These are phyloP conservation scores for Candida dajiaensis DNA, from an alignment of 805 yeast genomes.

Conservation along the genomic window DNA sequence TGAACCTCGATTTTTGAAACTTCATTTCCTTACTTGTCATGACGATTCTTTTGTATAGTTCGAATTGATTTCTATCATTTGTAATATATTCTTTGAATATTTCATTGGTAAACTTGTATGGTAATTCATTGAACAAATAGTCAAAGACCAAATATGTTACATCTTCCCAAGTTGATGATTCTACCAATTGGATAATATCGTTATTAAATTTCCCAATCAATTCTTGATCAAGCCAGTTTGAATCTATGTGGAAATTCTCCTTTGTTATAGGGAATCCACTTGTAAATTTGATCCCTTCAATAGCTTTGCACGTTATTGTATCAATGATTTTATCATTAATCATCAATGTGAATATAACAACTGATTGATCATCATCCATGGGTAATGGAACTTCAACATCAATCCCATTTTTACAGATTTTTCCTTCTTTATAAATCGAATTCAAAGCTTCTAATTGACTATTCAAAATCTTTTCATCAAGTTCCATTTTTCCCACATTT, in stretches of 20 bases:
- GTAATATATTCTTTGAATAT: constrained; percentile 11
- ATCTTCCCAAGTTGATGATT: constrained; percentile 8
- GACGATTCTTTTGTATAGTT: constrained; percentile 21
- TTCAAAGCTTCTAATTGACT: constrained; percentile 37
- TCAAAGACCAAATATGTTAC: constrained; percentile 36
- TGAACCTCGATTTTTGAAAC: constrained; percentile 33
- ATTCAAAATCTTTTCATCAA: constrained; percentile 4
- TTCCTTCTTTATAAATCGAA: constrained; percentile 28
- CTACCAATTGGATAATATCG: neutral
- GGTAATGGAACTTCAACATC: neutral
- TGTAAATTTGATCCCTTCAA: neutral
- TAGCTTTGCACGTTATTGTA: neutral
- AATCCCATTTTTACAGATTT: neutral
- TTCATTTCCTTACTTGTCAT: constrained; percentile 17
- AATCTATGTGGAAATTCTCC: constrained; percentile 21
- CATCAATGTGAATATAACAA: neutral
- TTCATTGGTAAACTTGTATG: neutral
- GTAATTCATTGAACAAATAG: constrained; percentile 25
- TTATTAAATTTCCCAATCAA: constrained; percentile 12
- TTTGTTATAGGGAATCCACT: constrained; percentile 30
- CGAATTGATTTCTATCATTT: constrained; percentile 2
- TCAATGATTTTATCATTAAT: neutral
- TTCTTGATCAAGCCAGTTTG: constrained; percentile 26
- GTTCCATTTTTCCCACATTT: neutral
- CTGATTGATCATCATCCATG: neutral